Base-by-base conservation (phyloP, 73 alveolate genomes). In the Loxodes magnus region DNA sequence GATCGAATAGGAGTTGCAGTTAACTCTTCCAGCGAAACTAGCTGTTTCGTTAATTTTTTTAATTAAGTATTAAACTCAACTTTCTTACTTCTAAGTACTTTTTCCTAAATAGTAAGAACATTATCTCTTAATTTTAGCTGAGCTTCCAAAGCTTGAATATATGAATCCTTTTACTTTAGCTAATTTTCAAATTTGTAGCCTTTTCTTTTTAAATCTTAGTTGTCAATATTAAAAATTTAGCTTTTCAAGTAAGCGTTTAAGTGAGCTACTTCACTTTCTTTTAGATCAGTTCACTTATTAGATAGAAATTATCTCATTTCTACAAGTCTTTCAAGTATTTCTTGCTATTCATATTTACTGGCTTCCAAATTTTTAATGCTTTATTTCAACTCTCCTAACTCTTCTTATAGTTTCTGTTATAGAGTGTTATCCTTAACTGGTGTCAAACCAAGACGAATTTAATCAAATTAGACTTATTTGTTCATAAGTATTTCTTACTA, bases 71-170 rank as follows among this genome's bases (percentile, higher is more conserved):
- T n/a, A n/a, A n/a, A n/a, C n/a, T n/a, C n/a, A n/a, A n/a, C n/a
- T n/a, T n/a, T n/a, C n/a, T n/a, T n/a, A n/a, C n/a, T n/a, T n/a
- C n/a, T n/a, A n/a, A n/a, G n/a, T n/a, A n/a, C n/a, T n/a, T n/a
- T n/a, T n/a, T n/a, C n/a, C n/a, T n/a, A n/a, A n/a, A n/a, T n/a
- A n/a, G n/a, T n/a, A n/a, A n/a, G n/a, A n/a, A 46, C n/a, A 24
- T 7, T 12, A 24, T 46, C 59, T 46, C 59, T 0, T 9, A 46
- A 41, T 41, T 24, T 46, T 17, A 46, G 59, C 59, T 46, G 59
- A 10, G 22, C 59, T 2, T 46, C 59, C 7, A 46, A 24, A 10
- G 27, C 6, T 24, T 46, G 22, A 25, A 46, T 46, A 23, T 46
- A 46, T 17, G 27, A 9, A 24, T 46, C 59, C 27, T 46, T 46